These are phyloP conservation scores for Globisporangium cylindrosporum DNA, from an alignment of 352 stramenopile species.

Conservation along the genomic window DNA sequence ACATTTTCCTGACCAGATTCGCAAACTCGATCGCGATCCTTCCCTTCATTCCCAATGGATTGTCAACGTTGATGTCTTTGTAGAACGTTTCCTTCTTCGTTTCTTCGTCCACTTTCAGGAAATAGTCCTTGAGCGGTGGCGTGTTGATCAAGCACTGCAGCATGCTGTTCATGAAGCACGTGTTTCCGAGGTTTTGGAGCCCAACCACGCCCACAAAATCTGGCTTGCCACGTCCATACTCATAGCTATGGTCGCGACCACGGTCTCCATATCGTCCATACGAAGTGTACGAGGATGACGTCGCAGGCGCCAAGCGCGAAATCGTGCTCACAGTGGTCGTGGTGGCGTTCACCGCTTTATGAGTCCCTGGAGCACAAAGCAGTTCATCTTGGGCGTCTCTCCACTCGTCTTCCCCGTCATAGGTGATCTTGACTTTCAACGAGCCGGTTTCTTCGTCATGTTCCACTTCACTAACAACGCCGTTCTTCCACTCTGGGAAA, in stretches of 20 bases:
- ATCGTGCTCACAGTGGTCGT: slow-evolving; percentile 3
- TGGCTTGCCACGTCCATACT: slow-evolving; percentile 49
- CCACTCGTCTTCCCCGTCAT: slow-evolving; percentile 45
- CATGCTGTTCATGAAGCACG: slow-evolving; percentile 88
- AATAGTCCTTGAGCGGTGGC: slow-evolving; percentile 91
- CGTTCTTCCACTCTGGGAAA: slow-evolving; percentile 66
- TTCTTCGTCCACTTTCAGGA: slow-evolving; percentile 76
- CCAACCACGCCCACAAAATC: slow-evolving; percentile 67
- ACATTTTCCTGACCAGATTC: slow-evolving; percentile 92
- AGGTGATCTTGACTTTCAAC: slow-evolving; percentile 43
- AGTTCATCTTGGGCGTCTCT: slow-evolving; percentile 64
- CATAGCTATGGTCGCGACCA: slow-evolving; percentile 34
- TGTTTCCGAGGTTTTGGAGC: slow-evolving; percentile 75
- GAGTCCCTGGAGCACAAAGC: slow-evolving; percentile 52
- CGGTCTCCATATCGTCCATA: slow-evolving; percentile 30
- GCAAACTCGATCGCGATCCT: slow-evolving; percentile 96
- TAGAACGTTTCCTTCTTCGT: slow-evolving; percentile 37
- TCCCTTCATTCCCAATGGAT: slow-evolving; percentile 93
- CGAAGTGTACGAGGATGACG: slow-evolving; percentile 22
- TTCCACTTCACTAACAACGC: slow-evolving; percentile 33
- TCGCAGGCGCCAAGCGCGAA: not conserved
- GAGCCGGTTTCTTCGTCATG: slow-evolving; percentile 18
- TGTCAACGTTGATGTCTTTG: slow-evolving; percentile 93
- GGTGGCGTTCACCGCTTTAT: slow-evolving; percentile 48
- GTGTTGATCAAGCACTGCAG: slow-evolving; percentile 93